Percentiles rank a stretch among this genome's conserved stretches.
Conservation (phyloP, 2,329 filamentous ascomycete genomes). For the Alternaria dauci region DNA sequence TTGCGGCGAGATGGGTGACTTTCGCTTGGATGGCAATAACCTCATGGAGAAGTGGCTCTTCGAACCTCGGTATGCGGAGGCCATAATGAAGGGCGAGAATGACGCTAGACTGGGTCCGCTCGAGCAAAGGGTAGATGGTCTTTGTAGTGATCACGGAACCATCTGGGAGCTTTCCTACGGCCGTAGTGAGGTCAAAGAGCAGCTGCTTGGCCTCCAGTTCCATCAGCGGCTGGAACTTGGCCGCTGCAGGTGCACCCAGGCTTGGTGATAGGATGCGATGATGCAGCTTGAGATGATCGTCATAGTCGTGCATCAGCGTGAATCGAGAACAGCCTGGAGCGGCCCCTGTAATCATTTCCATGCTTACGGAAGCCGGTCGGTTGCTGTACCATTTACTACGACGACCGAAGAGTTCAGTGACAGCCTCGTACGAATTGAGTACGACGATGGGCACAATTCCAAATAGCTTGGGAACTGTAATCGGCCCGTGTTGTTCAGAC, state of each 20-base stretch:
- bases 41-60: slow-evolving; percentile 15
- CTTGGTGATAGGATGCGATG: slow-evolving; percentile 19
- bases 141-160: slow-evolving; percentile 13
- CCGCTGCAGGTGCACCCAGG: slow-evolving; percentile 15
- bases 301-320: slow-evolving; percentile 22
- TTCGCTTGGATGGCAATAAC: slow-evolving; percentile 14
- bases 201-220: slow-evolving; percentile 19
- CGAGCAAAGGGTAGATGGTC: slow-evolving; percentile 14
- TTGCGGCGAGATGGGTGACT: slow-evolving; percentile 17
- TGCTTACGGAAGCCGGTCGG: slow-evolving; percentile 19
- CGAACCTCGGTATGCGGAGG: slow-evolving; percentile 13
- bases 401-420: slow-evolving; percentile 21
- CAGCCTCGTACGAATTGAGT: slow-evolving; percentile 19
- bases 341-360: slow-evolving; percentile 22
- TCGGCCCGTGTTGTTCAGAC: slow-evolving; percentile 16
- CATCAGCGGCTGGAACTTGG: slow-evolving; percentile 16
- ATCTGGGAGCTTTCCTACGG: slow-evolving; percentile 3
- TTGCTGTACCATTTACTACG: slow-evolving; percentile 21
- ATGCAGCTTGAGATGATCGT: slow-evolving; percentile 19
- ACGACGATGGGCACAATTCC: slow-evolving; percentile 19
- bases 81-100: slow-evolving; percentile 22
- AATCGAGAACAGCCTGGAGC: slow-evolving; percentile 16
- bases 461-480: slow-evolving; percentile 14
- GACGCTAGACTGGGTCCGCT: slow-evolving; percentile 20
- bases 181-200: slow-evolving; percentile 15